Evolutionary conservation across 2,329 filamentous ascomycete species (phyloP), one percentile per base, ranked within the genome.

Genomic region (Aspergillus sergii): DNA sequence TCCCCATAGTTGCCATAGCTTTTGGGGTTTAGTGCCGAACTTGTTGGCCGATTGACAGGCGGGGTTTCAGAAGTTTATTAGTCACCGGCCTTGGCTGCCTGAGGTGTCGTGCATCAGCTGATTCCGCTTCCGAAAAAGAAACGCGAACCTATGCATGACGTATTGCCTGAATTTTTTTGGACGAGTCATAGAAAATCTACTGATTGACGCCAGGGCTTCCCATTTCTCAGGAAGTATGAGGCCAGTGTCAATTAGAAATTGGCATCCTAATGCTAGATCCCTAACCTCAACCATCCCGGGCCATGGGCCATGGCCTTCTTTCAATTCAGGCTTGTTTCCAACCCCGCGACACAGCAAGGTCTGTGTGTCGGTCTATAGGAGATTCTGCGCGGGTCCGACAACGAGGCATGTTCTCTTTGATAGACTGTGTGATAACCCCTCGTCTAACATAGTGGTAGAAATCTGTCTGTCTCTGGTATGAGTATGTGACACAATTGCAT

Each of bases 331-430:
- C 26, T 30, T 51, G n/a, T 19, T 61, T 41, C 41, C 21, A 14
- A 48, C 57, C 46, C 58, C 34, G 8, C 23, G 30, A 58, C 55
- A 30, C 30, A 54, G 57, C 50, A 36, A 48, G 50, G n/a, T 5
- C 51, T 21, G 48, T 51, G n/a, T 59, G 39, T 26, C 32, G 58
- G 39, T 43, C 26, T 21, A 10, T 61, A 54, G 28, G 36, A 61
- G 58, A 48, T 60, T 51, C 28, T 65, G 60, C 57, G 54, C 48
- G 26, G 64, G 59, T 45, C 60, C 56, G 45, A 32, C 50, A 28
- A 60, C 60, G 61, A 71, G 68, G 69, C 64, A 70, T 59, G 62
- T 69, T 64, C 21, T 59, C 26, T 34, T 56, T 54, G 26, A 61
- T 58, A 55, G 23, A 46, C 50, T 16, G 19, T 26, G 28, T 45